A percentile compares a stretch with the other conserved stretches of the same genome.
phyloP scores from a whole-genome alignment of 208 protist species.

The Acanthamoeba lenticulata region DNA sequence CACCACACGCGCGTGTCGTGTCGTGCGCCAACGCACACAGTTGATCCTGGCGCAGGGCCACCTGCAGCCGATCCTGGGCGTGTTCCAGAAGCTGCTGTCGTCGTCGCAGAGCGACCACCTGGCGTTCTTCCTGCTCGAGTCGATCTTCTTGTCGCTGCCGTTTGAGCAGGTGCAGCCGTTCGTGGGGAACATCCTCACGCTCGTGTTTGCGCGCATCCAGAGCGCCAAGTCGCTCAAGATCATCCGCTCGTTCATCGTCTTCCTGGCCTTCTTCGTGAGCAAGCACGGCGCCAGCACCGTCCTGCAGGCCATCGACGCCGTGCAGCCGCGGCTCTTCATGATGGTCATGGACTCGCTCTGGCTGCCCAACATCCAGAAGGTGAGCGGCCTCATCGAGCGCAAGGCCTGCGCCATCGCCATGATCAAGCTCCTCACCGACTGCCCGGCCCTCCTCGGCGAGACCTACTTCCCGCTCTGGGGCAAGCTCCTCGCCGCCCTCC shows the following conservation, averaged over 20 bases:
- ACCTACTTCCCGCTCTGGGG: constrained; percentile 37
- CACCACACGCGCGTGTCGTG: neutral
- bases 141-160: constrained; percentile 28
- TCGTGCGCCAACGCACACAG: neutral
- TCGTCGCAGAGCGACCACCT: constrained; percentile 48
- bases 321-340: constrained; percentile 40
- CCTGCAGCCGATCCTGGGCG: constrained; percentile 45
- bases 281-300: constrained; percentile 60
- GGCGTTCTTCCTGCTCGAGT: constrained; percentile 50
- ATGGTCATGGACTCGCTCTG: constrained; percentile 58
- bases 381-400: constrained; percentile 55
- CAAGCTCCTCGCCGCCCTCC: constrained; percentile 22
- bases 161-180: constrained; percentile 59
- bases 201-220: constrained; percentile 40
- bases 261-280: constrained; percentile 58
- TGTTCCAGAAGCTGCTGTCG: constrained; percentile 60
- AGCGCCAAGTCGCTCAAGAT: constrained; percentile 36
- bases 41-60: constrained; percentile 12
- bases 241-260: constrained; percentile 63
- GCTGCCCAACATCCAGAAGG: constrained; percentile 64
- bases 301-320: constrained; percentile 36
- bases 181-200: neutral
- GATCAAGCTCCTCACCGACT: constrained; percentile 67
- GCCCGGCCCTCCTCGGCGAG: constrained; percentile 1
- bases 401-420: constrained; percentile 63